Evolutionary conservation across 2,329 filamentous ascomycete species (phyloP), one percentile per base, ranked within the genome.

Genomic region (Phialophora chinensis): DNA sequence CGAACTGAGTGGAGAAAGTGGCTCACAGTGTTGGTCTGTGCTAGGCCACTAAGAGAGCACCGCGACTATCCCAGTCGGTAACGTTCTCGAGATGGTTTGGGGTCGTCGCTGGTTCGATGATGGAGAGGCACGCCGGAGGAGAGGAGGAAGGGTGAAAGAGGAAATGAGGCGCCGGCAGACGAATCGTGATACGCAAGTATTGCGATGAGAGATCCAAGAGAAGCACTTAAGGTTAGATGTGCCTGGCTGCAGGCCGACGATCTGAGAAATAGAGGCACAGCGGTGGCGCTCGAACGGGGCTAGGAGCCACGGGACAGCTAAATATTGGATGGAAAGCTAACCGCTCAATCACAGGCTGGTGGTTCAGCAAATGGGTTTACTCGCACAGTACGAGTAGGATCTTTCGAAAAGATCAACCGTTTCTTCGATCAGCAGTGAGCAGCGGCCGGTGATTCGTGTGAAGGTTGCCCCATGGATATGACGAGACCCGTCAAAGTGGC

Each of bases 1-100:
- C 57, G 57, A 27, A 52, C 49, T 6, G 25, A 50, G 57, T 60
- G 57, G 57, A 60, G 57, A 47, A 60, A 60, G 57, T 60, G 57
- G 57, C 57, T 60, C 57, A 47, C 12, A 27, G 8, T 49, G 38
- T 25, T 49, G 57, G 57, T 31, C 57, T 42, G 57, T 60, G 57
- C 57, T 33, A 47, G 29, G 47, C 57, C 47, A 60, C 42, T 60
- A 60, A 60, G 31, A 60, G 27, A 47, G 57, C 31, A 20, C 57
- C 35, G 42, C 42, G 42, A 27, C 47, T 49, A 60, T 20, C 57
- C 42, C 35, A 29, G 57, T 47, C 20, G 57, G 42, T 60, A 29
- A 20, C 20, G 27, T 33, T 29, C 57, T 49, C n/a, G 25, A 17
- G 23, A 60, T 50, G 57, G 57, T 12, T 33, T 60, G 27, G 29